Evolutionary conservation across 371 early-diverging fungal species (phyloP), one percentile per base, ranked within the genome.

Genomic region (Mortierella polycephala): DNA sequence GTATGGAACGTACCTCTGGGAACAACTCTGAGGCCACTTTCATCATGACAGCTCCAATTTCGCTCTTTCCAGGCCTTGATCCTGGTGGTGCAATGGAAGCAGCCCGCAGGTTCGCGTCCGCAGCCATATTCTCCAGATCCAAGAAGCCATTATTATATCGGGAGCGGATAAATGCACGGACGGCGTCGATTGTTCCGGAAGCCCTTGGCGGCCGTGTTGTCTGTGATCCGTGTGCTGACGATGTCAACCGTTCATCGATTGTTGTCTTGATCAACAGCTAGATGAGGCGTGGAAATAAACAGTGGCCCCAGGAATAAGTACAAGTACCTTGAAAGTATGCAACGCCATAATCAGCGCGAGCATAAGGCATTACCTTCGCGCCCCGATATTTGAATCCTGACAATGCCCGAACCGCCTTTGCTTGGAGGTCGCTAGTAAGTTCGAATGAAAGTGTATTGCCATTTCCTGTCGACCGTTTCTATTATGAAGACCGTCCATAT

Each of bases 21-120:
- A 70, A 70, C 0, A 64, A 49, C 46, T 70, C 60, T 7, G 63
- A 41, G 30, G 71, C 71, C 20, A 60, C 71, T 50, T 70, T 70
- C 71, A 70, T 70, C 49, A 70, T 51, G 14, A 70, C 71, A 14
- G 71, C 47, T 47, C 71, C 71, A 18, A 70, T 60, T 16, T 70
- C 58, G 50, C 20, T 47, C 3, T 49, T 20, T 11, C 64, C 39
- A 30, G 30, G 47, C 9, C 37, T 52, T 14, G 37, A 30, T 46
- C 71, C 71, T 14, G 71, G 71, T 7, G 71, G 71, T 30, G 53
- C n/a, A 49, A 70, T 55, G 2, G 57, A 44, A 14, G 64, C 71
- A 9, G 71, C 50, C 11, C 64, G 71, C 21, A 70, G 23, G 10
- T 40, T 70, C 12, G 57, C 53, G 21, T 70, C 71, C 18, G 52